phyloP scores from a whole-genome alignment of 352 stramenopile species.

The Phytophthora hibernalis region DNA sequence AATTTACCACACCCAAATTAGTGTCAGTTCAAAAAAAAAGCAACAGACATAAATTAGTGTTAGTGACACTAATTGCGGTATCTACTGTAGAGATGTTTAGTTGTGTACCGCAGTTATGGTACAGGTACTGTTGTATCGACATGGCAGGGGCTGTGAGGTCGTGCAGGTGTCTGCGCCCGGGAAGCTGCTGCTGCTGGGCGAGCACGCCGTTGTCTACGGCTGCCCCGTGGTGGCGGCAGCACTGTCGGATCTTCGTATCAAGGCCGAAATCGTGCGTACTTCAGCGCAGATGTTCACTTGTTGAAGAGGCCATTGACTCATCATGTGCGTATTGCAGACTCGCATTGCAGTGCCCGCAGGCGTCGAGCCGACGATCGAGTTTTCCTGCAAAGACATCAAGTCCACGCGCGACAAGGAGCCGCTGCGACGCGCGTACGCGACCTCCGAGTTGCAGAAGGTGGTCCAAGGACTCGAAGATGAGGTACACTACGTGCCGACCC shows the following conservation, averaged over 20 bases:
- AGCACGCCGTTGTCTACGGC: constrained; percentile 92
- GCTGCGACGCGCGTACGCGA: constrained; percentile 47
- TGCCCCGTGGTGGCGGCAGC: constrained; percentile 83
- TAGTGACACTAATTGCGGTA: no score
- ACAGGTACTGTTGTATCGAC: no score
- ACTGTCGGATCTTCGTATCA: constrained; percentile 85
- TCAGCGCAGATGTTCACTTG: neutral
- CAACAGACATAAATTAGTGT: no score
- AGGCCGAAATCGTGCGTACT: constrained; percentile 76
- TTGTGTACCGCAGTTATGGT: no score
- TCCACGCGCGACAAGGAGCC: constrained; percentile 38
- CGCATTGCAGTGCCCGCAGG: constrained; percentile 23
- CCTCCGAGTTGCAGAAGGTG: constrained; percentile 41
- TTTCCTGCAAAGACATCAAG: constrained; percentile 64
- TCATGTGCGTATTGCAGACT: constrained; percentile 30
- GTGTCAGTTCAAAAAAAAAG: no score
- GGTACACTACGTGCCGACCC: constrained; percentile 57
- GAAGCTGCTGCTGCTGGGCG: constrained; percentile 92
- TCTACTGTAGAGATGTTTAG: no score
- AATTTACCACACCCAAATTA: no score
- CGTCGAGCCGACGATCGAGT: constrained; percentile 38
- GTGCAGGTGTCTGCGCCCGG: constrained; percentile 79
- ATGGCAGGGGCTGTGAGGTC: constrained; percentile 27
- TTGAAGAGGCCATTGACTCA: constrained; percentile 17
- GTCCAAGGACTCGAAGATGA: constrained; percentile 47